Conservation (phyloP, 352 stramenopile genomes). For the Pythium phragmiticola region DNA sequence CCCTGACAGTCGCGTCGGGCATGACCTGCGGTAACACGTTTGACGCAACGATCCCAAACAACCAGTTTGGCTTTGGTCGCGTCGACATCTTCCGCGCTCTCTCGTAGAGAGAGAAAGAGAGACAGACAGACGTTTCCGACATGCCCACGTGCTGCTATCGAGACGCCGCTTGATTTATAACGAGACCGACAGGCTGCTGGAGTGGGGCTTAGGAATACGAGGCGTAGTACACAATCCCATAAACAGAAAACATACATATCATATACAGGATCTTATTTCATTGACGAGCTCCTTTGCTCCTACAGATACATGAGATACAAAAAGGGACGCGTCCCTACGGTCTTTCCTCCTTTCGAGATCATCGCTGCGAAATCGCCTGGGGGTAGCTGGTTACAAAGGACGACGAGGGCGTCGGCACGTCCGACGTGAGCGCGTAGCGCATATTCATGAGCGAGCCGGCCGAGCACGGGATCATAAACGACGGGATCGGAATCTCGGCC, state of each 20-base stretch:
- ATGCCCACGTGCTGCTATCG: too few relatives aligned
- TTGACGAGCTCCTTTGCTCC: neutral
- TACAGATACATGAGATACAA: neutral
- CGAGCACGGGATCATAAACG: constrained; percentile 59
- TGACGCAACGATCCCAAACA: constrained; percentile 31
- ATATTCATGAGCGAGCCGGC: constrained; percentile 52
- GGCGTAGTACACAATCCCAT: too few relatives aligned
- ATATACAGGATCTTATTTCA: neutral
- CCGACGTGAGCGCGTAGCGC: constrained; percentile 34
- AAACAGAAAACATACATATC: too few relatives aligned
- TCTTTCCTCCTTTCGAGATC: neutral
- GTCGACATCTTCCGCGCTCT: constrained; percentile 18
- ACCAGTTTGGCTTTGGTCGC: constrained; percentile 32
- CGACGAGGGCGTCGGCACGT: neutral
- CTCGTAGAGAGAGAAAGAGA: neutral
- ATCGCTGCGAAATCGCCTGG: neutral
- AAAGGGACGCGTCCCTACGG: too few relatives aligned
- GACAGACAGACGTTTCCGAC: neutral
- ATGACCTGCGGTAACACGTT: constrained; percentile 25
- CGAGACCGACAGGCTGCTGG: neutral
- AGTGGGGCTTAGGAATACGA: too few relatives aligned
- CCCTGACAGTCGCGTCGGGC: neutral
- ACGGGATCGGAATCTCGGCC: constrained; percentile 48
- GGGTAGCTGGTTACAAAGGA: neutral
- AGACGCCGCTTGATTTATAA: neutral